Evolutionary conservation across 345 rosid species (phyloP).

Genomic region (Kandelia obovata): DNA sequence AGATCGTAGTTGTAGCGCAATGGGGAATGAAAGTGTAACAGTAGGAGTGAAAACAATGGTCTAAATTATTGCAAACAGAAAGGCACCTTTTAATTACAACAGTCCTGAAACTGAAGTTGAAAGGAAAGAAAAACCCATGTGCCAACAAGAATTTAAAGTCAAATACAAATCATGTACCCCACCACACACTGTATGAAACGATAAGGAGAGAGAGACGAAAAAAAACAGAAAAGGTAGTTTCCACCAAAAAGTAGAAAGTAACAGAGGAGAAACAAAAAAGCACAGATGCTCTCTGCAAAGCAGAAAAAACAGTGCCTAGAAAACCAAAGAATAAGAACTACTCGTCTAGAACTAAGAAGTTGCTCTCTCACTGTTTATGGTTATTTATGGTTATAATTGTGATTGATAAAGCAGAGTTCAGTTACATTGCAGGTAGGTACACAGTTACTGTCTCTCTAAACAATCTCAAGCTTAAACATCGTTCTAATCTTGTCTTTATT

Average conservation of each 20-base stretch:
- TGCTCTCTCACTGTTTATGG: background rate
- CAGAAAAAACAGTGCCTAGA: background rate
- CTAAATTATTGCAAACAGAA: constrained; percentile 7
- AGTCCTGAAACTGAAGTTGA: constrained; percentile 3
- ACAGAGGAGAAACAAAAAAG: background rate
- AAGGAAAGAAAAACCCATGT: background rate
- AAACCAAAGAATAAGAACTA: background rate
- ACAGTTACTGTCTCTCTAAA: background rate
- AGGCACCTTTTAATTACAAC: constrained; percentile 15
- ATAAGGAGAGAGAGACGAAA: background rate
- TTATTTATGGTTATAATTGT: no score
- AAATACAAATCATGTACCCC: constrained; percentile 24
- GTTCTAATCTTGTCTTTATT: background rate
- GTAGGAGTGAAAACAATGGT: background rate
- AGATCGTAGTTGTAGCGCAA: background rate
- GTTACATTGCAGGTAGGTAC: background rate
- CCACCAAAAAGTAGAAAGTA: background rate
- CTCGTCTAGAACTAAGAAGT: background rate
- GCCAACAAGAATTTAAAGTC: constrained; percentile 11
- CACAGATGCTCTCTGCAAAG: background rate
- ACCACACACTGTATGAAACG: background rate
- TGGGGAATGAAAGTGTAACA: background rate
- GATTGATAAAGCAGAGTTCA: no score
- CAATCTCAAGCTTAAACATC: background rate
- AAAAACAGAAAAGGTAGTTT: background rate